Evolutionary conservation across 164 flowering plant genomes (phyloP).

Genomic region (Stephania japonica): DNA sequence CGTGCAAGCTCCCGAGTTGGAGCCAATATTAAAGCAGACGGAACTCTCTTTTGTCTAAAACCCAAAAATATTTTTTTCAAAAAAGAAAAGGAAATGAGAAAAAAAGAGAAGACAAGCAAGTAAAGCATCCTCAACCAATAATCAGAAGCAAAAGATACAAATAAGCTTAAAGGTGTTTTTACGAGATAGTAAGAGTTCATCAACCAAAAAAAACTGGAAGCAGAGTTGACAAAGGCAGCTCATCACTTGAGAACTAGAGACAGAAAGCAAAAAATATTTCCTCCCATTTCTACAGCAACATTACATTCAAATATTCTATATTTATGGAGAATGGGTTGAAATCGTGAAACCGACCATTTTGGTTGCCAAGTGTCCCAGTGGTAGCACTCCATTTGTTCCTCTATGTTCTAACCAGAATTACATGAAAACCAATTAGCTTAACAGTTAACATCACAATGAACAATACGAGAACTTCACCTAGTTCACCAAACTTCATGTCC

Average conservation of each 20-base stretch:
- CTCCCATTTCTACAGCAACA: not conserved
- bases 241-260: not conserved
- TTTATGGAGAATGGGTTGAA: not conserved
- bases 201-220: not conserved
- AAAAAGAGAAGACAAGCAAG: not conserved
- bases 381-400: not conserved
- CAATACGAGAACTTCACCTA: not conserved
- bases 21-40: slow-evolving; percentile 27
- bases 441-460: not conserved
- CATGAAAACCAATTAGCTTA: not conserved
- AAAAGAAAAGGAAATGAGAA: not conserved
- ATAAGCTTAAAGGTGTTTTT: not conserved
- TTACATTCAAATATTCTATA: not conserved
- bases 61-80: not conserved
- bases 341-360: not conserved
- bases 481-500: not conserved
- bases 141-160: not conserved
- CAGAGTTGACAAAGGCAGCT: not conserved
- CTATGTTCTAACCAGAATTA: not conserved
- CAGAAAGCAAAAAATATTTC: not conserved
- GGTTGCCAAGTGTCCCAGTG: not conserved
- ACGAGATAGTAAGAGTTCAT: not conserved
- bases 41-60: slow-evolving; percentile 20
- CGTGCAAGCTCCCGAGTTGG: slow-evolving; percentile 34
- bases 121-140: not conserved